Evolutionary conservation across 805 yeast genomes (phyloP), one percentile per base, ranked within the genome.

Genomic region (Torulaspora microellipsoides): DNA sequence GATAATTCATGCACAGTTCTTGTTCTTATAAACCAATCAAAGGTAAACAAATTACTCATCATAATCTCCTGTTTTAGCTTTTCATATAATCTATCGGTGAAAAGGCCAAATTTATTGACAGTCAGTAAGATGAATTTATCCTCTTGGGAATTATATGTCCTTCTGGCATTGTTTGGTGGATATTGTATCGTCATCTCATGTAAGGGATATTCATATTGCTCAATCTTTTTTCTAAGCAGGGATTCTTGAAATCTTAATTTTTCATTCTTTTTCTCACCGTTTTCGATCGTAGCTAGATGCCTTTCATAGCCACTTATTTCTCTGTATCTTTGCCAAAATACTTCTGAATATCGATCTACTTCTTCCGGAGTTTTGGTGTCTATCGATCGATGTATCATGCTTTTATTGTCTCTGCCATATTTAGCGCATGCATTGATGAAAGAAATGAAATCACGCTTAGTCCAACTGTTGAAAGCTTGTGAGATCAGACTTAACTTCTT

Each of bases 81-180:
- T 49, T 85, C 89, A 49, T 73, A 76, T 33, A 85, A 66, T 41
- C 76, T 72, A 17, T 78, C 81, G 36, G 77, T 68, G 54, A 76
- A 69, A 20, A 85, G 60, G 0, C 95, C 95, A 51, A 76, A 72
- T 52, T 81, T 81, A 60, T 81, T 72, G 1, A 82, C 83, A 42
- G 78, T 75, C 25, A 74, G 53, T 38, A 85, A 58, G 20, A 85
- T 66, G 53, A 80, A 85, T 41, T 86, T 71, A 57, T 85, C 95
- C 57, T 85, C 95, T 0, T 73, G 61, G 27, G 77, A 76, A 8
- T 85, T 78, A 54, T 83, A 85, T 8, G 83, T 73, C 52, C 89
- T 68, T 56, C 85, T 83, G 10, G 93, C 83, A 59, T 83, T 85
- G 58, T 84, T 85, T n/a, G 90, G 90, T 0, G 93, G 91, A 47